Conservation (phyloP, 2,329 filamentous ascomycete species). For the Fusarium lyarnte region DNA sequence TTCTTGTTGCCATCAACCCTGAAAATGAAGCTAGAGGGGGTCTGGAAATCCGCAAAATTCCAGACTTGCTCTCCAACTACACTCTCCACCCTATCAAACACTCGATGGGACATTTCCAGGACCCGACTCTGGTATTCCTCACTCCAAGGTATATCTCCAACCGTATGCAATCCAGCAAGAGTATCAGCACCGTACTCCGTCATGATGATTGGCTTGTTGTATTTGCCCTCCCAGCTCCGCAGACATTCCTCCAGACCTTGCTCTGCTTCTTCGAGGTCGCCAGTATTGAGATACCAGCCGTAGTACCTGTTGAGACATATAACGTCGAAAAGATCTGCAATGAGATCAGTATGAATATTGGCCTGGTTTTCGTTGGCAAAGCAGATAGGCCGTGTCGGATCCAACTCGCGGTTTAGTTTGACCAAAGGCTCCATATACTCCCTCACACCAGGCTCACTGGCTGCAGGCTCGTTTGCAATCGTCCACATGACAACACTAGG, state of each 20-base stretch:
- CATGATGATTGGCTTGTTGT: not conserved
- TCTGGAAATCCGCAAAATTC: constrained; percentile 35
- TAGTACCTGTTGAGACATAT: not conserved
- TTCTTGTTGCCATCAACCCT: constrained; percentile 34
- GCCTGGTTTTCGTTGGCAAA: not conserved
- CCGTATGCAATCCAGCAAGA: not conserved
- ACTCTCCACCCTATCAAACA: constrained; percentile 27
- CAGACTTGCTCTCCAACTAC: constrained; percentile 30
- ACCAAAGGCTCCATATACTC: not conserved
- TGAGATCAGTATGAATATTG: not conserved
- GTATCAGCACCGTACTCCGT: not conserved
- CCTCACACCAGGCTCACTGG: not conserved
- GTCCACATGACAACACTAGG: not conserved
- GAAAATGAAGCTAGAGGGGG: constrained; percentile 14
- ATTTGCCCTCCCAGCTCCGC: not conserved
- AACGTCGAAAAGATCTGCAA: not conserved
- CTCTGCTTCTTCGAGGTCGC: not conserved
- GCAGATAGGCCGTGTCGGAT: not conserved
- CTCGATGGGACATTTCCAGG: constrained; percentile 26
- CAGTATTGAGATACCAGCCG: not conserved
- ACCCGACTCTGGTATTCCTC: constrained; percentile 28
- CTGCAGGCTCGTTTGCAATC: not conserved
- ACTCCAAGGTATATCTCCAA: constrained; percentile 29
- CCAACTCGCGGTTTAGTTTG: not conserved
- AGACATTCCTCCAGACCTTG: not conserved